A percentile compares a stretch with the other conserved stretches of the same genome.
phyloP scores from a whole-genome alignment of 2,329 filamentous ascomycete species.

The Epichloe elymi region DNA sequence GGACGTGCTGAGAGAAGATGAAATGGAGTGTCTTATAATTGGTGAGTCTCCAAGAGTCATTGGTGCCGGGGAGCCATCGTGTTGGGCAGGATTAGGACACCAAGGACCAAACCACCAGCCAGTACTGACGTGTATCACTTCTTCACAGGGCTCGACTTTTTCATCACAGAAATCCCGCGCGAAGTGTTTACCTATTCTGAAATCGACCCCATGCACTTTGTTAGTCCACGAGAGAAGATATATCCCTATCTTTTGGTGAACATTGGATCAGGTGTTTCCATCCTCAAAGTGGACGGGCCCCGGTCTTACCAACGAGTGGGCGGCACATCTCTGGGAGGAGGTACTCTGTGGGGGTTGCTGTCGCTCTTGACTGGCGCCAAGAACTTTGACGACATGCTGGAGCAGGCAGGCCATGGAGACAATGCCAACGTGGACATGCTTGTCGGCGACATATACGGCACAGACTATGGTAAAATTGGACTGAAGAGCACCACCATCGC shows the following conservation, averaged over 20 bases:
- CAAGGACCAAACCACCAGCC: not conserved
- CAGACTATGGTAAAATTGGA: constrained; percentile 90
- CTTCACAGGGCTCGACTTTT: constrained; percentile 80
- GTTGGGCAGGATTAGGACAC: not conserved
- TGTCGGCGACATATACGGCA: constrained; percentile 94
- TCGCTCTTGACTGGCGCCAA: constrained; percentile 84
- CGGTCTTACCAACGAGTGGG: constrained; percentile 81
- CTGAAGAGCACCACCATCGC: constrained; percentile 93
- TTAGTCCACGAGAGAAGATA: constrained; percentile 61
- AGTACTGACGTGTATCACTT: not conserved
- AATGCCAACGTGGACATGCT: constrained; percentile 92
- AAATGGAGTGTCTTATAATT: constrained; percentile 97
- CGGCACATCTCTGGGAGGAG: constrained; percentile 85
- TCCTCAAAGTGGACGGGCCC: constrained; percentile 92
- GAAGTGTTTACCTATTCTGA: constrained; percentile 97
- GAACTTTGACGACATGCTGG: constrained; percentile 96
- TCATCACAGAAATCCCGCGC: constrained; percentile 92
- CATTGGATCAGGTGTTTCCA: constrained; percentile 91
- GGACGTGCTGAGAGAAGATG: constrained; percentile 83
- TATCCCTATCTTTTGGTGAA: constrained; percentile 98
- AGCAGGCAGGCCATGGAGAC: constrained; percentile 79
- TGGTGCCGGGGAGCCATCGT: not conserved
- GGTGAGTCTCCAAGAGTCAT: constrained; percentile 34
- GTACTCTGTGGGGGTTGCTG: constrained; percentile 93
- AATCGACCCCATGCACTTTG: constrained; percentile 79